Evolutionary conservation across 768 basidiomycete species (phyloP), one percentile per base, ranked within the genome.

Genomic region (Xerocomus brunneocitrinus): DNA sequence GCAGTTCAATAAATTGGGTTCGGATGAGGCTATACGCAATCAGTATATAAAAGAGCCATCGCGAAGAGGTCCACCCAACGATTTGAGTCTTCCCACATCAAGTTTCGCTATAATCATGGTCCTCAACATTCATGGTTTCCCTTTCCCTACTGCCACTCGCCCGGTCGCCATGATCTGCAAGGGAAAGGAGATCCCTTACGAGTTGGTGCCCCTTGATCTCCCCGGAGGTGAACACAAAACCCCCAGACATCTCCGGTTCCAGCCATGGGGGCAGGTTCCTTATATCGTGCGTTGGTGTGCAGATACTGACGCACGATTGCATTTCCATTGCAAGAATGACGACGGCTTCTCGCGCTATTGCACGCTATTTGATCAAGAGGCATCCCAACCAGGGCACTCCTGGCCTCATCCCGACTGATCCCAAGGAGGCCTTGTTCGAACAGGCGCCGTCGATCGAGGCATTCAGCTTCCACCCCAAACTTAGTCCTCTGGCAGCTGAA

Each of bases 321-420:
- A 32, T 43, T 10, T 34, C 22, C 22, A 28, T 31, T 19, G 8
- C 24, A 30, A 79, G 77, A 73, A 82, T 47, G 84, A 87, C 25
- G 83, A 82, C 38, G 85, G 83, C 5, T 78, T 77, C 77, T 38
- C 79, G 83, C 13, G 84, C 84, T 1, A 85, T 87, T 55, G 66
- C 62, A 35, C 77, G 80, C 13, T 89, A 87, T 63, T 61, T 87
- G 59, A 78, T 73, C 34, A 64, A 66, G 36, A 85, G 85, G 65
- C 80, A 82, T 58, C 62, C 76, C 7, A 53, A 69, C 46, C 76
- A 82, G 54, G 82, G 82, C 22, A 72, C 77, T 5, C 53, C 66
- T 12, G 62, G 52, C 8, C 73, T 87, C 31, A 69, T 83, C 28
- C 85, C 86, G 4, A 61, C 62, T 25, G 74, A 75, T 57, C 58